Evolutionary conservation across 2,329 filamentous ascomycete species (phyloP).

Genomic region (Purpureocillium lavendulum): DNA sequence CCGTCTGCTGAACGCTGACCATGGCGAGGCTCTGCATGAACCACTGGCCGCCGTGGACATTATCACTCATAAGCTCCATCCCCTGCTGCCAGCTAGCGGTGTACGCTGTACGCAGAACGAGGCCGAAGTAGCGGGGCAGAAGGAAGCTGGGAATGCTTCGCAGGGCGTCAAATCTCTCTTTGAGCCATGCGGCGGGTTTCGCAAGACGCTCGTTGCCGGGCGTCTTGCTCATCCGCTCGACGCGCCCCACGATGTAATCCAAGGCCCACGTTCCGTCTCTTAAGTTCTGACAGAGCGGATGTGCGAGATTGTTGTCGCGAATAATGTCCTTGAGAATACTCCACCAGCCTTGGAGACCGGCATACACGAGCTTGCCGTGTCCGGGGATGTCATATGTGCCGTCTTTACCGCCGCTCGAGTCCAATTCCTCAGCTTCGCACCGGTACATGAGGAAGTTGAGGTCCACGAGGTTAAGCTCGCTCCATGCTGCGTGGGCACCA

Average conservation of each 20-base stretch:
- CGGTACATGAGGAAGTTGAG: constrained; percentile 89
- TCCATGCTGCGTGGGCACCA: constrained; percentile 71
- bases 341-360: constrained; percentile 98
- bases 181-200: constrained; percentile 68
- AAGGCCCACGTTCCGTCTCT: constrained; percentile 87
- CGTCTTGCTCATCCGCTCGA: constrained; percentile 63
- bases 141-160: constrained; percentile 81
- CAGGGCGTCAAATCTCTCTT: constrained; percentile 77
- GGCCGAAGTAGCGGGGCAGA: constrained; percentile 84
- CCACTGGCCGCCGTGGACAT: constrained; percentile 72
- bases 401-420: constrained; percentile 69
- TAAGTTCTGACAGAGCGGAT: constrained; percentile 88
- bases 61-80: constrained; percentile 69
- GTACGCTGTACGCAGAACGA: constrained; percentile 83
- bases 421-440: constrained; percentile 80
- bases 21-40: constrained; percentile 85
- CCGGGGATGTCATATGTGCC: constrained; percentile 86
- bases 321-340: constrained; percentile 81
- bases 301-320: constrained; percentile 80
- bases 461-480: constrained; percentile 65
- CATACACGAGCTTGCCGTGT: constrained; percentile 80
- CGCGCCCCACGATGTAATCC: constrained; percentile 73
- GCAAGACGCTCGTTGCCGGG: constrained; percentile 54
- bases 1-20: constrained; percentile 87
- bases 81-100: constrained; percentile 71